Evolutionary conservation across 1,284 basidiomycete genomes (phyloP).

Genomic region (Puccinia triticina): DNA sequence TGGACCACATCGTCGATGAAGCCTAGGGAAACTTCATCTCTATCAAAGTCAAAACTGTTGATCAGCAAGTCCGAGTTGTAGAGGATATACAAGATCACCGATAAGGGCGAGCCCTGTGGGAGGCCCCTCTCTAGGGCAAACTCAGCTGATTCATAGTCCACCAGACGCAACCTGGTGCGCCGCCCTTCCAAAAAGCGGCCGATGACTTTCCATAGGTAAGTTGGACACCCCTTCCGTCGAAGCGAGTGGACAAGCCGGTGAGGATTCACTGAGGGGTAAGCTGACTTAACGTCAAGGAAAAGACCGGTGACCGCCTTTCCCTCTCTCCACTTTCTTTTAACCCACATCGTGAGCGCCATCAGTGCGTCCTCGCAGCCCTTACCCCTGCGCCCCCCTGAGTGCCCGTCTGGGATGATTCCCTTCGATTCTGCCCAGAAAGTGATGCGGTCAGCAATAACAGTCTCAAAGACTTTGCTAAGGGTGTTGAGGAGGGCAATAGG

Average conservation of each 20-base stretch:
- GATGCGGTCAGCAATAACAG: background rate
- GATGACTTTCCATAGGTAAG: conserved; percentile 1
- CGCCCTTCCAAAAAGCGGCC: background rate
- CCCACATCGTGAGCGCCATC: conserved; percentile 5
- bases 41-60: background rate
- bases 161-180: background rate
- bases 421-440: conserved; percentile 10
- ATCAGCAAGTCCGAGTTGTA: conserved; percentile 39
- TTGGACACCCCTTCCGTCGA: conserved; percentile 1
- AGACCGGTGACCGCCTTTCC: background rate
- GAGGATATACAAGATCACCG: conserved; percentile 23
- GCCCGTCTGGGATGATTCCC: background rate
- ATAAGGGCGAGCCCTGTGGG: too few species aligned
- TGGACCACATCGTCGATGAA: conserved; percentile 38
- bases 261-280: conserved; percentile 3
- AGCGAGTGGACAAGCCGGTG: background rate
- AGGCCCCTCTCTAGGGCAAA: background rate
- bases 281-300: conserved; percentile 30
- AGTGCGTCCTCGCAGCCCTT: background rate
- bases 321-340: conserved; percentile 24
- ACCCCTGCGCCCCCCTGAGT: conserved; percentile 9
- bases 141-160: background rate
- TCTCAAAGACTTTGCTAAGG: conserved; percentile 5
- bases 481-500: conserved; percentile 24
- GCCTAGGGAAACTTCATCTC: background rate